Evolutionary conservation across 306 rosid genomes (phyloP), one percentile per base, ranked within the genome.

Genomic region (Sindora glabra): DNA sequence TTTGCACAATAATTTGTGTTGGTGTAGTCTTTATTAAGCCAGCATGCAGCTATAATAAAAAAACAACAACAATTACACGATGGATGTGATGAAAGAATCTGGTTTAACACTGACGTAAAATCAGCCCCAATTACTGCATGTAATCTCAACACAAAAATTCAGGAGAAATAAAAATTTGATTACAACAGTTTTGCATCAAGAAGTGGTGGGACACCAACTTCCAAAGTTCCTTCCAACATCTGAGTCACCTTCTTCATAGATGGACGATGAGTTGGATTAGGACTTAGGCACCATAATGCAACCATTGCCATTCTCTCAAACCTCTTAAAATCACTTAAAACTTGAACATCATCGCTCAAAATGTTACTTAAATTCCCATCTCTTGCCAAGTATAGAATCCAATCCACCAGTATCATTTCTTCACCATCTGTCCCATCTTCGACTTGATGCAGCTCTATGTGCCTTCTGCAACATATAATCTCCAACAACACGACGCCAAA

Each of bases 241-340:
- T 73, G 64, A 8, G 44, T 16, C 26, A 66, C 73, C 59, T 21
- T 73, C 59, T 25, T 37, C 64, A 73, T 73, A 13, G 69, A 60
- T 29, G 73, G 78, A 1, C 78, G 21, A 36, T 17, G 60, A 32
- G 60, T 46, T 67, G 69, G 78, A 24, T 53, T 46, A 14, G 78
- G 52, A 60, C 45, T 34, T 30, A 67, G 0, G 48, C 78, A 73
- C 73, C 78, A 73, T 19, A 73, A 38, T 7, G 69, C 78, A 10
- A 66, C 64, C 78, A 66, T 59, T 26, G 40, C 7, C 69, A 73
- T 73, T 56, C 65, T 73, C 50, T 73, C 78, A 27, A 73, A 73
- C 49, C 78, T 73, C 21, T 13, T 37, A 34, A 59, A 53, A 53
- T 73, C 69, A 21, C 21, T 46, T 17, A 38, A 15, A 8, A 17